Evolutionary conservation across 2,329 filamentous ascomycete genomes (phyloP).

Genomic region (Cladosporium sphaerospermum): DNA sequence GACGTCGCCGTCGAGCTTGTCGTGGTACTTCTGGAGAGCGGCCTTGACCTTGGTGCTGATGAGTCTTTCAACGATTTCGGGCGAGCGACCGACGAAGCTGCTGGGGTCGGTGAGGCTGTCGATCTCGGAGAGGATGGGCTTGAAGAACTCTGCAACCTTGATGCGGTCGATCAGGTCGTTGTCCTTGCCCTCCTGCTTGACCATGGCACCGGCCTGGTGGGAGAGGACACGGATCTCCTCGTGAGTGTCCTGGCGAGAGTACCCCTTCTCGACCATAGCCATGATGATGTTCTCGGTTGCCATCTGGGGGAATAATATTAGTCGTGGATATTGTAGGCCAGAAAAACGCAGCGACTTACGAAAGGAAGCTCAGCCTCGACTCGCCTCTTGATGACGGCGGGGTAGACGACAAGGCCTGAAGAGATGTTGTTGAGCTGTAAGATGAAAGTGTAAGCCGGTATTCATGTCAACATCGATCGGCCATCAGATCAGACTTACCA

Average conservation of each 20-base stretch:
- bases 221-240: constrained; percentile 78
- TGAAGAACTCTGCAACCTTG: constrained; percentile 66
- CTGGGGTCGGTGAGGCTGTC: constrained; percentile 31
- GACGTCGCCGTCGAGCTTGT: constrained; percentile 16
- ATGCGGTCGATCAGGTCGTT: constrained; percentile 83
- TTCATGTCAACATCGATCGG: too few species aligned
- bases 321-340: not conserved
- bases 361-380: constrained; percentile 77
- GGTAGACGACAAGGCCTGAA: constrained; percentile 67
- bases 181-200: constrained; percentile 64
- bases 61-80: constrained; percentile 36
- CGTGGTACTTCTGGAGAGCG: constrained; percentile 30
- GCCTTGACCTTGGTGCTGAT: constrained; percentile 31
- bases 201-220: constrained; percentile 65
- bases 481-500: constrained; percentile 28
- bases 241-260: constrained; percentile 73
- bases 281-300: constrained; percentile 62
- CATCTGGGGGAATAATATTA: constrained; percentile 13
- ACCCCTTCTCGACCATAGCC: constrained; percentile 65
- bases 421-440: constrained; percentile 60
- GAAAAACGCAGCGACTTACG: constrained; percentile 55
- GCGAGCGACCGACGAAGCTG: constrained; percentile 34
- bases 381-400: constrained; percentile 60
- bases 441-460: too few species aligned
- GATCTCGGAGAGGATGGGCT: constrained; percentile 35